These are phyloP conservation scores for Aurantiochytrium sp. DNA, from an alignment of 108 stramenopile species.

Conservation along the genomic window DNA sequence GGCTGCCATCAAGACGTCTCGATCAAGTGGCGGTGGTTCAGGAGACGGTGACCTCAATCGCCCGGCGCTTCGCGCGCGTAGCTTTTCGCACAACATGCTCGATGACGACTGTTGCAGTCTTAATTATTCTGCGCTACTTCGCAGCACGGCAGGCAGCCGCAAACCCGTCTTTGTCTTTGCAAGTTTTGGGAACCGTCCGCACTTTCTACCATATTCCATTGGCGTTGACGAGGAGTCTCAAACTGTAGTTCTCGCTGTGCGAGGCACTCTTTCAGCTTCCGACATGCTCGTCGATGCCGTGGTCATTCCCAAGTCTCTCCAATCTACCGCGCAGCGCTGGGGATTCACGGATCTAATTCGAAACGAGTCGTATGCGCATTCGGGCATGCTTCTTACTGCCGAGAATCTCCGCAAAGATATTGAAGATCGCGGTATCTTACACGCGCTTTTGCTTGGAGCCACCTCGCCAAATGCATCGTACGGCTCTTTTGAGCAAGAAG, in stretches of 20 bases:
- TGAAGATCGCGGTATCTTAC: neutral
- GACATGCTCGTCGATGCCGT: conserved; percentile 45
- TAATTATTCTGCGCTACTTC: neutral
- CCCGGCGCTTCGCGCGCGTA: neutral
- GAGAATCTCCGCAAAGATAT: conserved; percentile 32
- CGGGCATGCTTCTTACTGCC: conserved; percentile 27
- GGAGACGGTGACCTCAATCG: no score
- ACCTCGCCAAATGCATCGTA: neutral
- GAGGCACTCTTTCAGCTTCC: conserved; percentile 47
- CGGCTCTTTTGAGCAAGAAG: neutral
- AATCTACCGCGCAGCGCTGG: conserved; percentile 19
- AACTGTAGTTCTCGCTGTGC: conserved; percentile 39
- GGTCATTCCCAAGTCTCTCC: conserved; percentile 34
- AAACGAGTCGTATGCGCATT: conserved; percentile 25
- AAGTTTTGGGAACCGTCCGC: conserved; percentile 26
- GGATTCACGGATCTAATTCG: conserved; percentile 22
- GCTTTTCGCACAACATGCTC: neutral
- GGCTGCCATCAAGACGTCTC: neutral
- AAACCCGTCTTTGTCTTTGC: conserved; percentile 21
- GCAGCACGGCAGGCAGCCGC: neutral
- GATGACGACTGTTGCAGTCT: neutral
- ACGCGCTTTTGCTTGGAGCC: neutral
- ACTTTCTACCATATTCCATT: conserved; percentile 35
- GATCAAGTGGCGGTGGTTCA: neutral
- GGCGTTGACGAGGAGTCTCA: conserved; percentile 38